phyloP scores from a whole-genome alignment of 192 early-diverging fungal species.

The Physocladia obscura region DNA sequence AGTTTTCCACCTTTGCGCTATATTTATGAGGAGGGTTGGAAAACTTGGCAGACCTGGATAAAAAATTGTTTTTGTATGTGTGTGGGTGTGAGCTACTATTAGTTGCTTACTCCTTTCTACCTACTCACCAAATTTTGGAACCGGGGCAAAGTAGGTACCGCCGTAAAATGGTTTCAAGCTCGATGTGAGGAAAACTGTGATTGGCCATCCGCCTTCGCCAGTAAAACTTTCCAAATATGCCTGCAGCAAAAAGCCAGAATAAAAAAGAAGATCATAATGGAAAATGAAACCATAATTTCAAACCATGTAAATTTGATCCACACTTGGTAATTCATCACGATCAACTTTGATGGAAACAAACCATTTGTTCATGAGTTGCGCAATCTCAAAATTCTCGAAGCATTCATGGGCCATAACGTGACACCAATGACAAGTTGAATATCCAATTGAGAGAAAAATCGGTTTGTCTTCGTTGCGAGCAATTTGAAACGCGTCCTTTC shows the following conservation, averaged over 20 bases:
- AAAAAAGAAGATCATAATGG: not conserved
- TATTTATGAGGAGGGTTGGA: not conserved
- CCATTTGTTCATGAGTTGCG: constrained; percentile 57
- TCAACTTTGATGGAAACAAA: constrained; percentile 65
- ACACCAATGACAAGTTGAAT: constrained; percentile 63
- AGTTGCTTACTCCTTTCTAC: no score
- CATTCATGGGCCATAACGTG: constrained; percentile 71
- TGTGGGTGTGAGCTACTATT: no score
- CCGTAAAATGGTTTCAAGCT: constrained; percentile 44
- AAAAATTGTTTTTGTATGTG: constrained; percentile 21
- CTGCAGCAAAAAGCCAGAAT: constrained; percentile 10
- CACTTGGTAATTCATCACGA: constrained; percentile 52
- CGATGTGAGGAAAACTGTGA: constrained; percentile 63
- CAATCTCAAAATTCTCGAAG: constrained; percentile 58
- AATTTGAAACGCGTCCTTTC: constrained; percentile 58
- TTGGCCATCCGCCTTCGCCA: constrained; percentile 72
- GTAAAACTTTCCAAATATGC: constrained; percentile 58
- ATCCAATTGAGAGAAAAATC: constrained; percentile 67
- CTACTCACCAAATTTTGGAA: constrained; percentile 11
- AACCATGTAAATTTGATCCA: constrained; percentile 55
- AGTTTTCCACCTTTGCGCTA: constrained; percentile 37
- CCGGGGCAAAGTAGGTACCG: constrained; percentile 41
- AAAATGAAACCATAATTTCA: not conserved
- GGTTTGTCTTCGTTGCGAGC: constrained; percentile 56
- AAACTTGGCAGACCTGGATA: constrained; percentile 16